A percentile compares a stretch with the other conserved stretches of the same genome.
Evolutionary conservation across 2,329 filamentous ascomycete species (phyloP).

Genomic region (Furcasterigmium sp.): DNA sequence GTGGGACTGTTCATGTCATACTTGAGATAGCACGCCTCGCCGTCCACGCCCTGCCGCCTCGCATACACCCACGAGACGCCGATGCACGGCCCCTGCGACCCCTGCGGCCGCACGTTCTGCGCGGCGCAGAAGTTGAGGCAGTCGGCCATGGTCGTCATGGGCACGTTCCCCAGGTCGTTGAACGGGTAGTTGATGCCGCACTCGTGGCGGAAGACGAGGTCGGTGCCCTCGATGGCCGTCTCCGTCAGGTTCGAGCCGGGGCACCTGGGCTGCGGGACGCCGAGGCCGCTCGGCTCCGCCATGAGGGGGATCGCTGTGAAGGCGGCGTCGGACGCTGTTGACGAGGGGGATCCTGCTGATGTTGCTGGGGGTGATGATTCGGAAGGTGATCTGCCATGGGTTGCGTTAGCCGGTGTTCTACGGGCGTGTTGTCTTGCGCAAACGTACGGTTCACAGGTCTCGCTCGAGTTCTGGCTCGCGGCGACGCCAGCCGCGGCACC

Average conservation of each 20-base stretch:
- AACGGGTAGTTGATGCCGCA: constrained; percentile 13
- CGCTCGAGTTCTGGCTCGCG: not conserved
- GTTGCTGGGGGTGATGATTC: not conserved
- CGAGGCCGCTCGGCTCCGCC: constrained; percentile 3
- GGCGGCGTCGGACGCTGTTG: not conserved
- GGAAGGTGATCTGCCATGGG: not conserved
- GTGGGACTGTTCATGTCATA: constrained; percentile 2
- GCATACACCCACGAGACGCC: constrained; percentile 15
- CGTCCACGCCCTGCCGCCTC: constrained; percentile 12
- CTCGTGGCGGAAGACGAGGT: constrained; percentile 11
- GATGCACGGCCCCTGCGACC: constrained; percentile 9
- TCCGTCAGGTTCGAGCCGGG: constrained; percentile 9
- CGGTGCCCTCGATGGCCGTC: constrained; percentile 12
- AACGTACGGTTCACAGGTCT: too few relatives aligned
- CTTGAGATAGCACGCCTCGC: constrained; percentile 16
- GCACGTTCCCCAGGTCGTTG: constrained; percentile 14
- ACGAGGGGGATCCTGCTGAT: not conserved
- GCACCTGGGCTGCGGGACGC: constrained; percentile 1
- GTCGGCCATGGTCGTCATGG: constrained; percentile 14
- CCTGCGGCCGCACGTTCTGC: constrained; percentile 13
- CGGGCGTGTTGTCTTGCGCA: not conserved
- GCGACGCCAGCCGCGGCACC: constrained; percentile 5
- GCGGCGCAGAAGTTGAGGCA: constrained; percentile 16
- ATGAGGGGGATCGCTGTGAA: constrained; percentile 7
- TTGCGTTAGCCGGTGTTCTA: not conserved